Conservation (phyloP, 495 filamentous ascomycete genomes). For the Tuber indicum region DNA sequence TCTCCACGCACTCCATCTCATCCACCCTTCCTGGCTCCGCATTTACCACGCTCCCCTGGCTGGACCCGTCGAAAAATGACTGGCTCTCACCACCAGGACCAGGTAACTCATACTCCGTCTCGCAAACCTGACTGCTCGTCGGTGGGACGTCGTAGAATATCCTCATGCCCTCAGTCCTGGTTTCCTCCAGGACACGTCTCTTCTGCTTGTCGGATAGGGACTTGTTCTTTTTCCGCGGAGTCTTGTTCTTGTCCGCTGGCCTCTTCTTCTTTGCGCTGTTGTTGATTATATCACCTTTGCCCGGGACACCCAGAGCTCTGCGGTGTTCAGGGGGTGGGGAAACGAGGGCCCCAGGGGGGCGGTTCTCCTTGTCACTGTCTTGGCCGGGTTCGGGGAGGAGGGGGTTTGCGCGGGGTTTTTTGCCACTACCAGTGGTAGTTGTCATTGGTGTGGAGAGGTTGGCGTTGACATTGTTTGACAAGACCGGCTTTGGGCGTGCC, state of each 20-base stretch:
- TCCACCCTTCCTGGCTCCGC: constrained; percentile 21
- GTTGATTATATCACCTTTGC: constrained; percentile 21
- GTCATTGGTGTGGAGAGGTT: neutral
- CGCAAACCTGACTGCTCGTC: constrained; percentile 16
- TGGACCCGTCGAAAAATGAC: constrained; percentile 22
- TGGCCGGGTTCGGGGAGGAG: constrained; percentile 22
- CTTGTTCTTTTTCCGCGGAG: constrained; percentile 11
- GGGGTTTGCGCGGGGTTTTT: neutral
- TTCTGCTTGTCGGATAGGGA: neutral
- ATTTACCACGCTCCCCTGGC: constrained; percentile 9
- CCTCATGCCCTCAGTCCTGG: constrained; percentile 7
- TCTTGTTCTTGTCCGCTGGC: constrained; percentile 3
- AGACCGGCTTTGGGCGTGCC: constrained; percentile 23
- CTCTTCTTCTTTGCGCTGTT: constrained; percentile 7
- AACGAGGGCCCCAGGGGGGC: constrained; percentile 36
- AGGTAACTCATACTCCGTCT: constrained; percentile 10
- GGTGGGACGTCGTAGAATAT: constrained; percentile 7
- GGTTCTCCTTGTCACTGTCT: constrained; percentile 40
- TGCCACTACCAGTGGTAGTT: neutral
- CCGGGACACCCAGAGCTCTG: constrained; percentile 16
- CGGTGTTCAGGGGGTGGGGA: constrained; percentile 34
- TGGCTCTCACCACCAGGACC: constrained; percentile 7
- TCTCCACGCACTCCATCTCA: constrained; percentile 42
- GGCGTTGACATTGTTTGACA: constrained; percentile 1
- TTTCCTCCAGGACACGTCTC: constrained; percentile 15